Percentiles rank a stretch among this genome's conserved stretches.
phyloP scores from a whole-genome alignment of 1,284 basidiomycete species.

The Trichosporon sp. region DNA sequence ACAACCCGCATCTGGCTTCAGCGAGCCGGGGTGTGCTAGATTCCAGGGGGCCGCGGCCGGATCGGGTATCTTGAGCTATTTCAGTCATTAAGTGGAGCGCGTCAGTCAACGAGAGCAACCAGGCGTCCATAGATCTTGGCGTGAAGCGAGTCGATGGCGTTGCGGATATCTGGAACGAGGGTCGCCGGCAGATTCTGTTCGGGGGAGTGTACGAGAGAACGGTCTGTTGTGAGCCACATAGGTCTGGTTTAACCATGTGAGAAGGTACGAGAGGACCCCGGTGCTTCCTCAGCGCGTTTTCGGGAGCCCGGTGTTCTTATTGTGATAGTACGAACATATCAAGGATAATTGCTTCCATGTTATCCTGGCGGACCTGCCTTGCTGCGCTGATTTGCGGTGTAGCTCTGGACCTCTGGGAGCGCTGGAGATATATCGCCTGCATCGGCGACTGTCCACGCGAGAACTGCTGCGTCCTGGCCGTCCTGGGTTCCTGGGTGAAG shows the following conservation, averaged over 20 bases:
- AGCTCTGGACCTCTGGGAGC: background rate
- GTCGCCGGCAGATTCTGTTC: background rate
- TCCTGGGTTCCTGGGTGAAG: background rate
- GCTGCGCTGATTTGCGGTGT: background rate
- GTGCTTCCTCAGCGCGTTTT: background rate
- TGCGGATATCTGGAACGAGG: background rate
- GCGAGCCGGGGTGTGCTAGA: background rate
- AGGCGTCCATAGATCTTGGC: background rate
- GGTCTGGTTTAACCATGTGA: background rate
- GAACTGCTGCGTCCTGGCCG: no score
- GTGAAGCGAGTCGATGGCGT: background rate
- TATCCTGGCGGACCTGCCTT: background rate
- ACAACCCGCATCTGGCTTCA: background rate
- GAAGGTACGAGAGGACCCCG: background rate
- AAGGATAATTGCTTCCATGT: background rate
- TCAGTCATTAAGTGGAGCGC: background rate
- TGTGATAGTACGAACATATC: background rate
- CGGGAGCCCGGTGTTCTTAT: background rate
- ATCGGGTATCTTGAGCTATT: background rate
- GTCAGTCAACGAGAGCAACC: background rate
- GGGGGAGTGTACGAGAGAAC: slow-evolving; percentile 5
- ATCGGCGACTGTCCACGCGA: background rate
- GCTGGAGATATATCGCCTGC: background rate
- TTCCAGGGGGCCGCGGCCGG: background rate
- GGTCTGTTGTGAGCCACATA: background rate